Conservation (phyloP, 768 basidiomycete species). For the Phylloporus arenicola region DNA sequence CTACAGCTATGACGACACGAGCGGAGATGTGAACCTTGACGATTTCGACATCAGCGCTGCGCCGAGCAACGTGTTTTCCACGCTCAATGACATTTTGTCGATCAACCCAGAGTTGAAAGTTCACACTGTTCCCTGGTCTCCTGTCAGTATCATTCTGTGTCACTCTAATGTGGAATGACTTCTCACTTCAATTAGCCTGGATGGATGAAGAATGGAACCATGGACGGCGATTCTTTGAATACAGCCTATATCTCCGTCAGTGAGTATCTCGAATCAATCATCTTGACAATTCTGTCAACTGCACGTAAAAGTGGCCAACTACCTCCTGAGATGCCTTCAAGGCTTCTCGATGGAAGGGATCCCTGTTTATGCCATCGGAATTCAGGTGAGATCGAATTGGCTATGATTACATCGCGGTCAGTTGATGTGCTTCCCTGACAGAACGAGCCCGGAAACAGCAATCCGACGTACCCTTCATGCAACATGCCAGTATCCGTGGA, state of each 20-base stretch:
- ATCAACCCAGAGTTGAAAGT: constrained; percentile 50
- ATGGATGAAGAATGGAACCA: constrained; percentile 73
- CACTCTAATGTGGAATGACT: not conserved
- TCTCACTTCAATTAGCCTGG: constrained; percentile 44
- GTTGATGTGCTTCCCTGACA: constrained; percentile 23
- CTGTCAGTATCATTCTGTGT: constrained; percentile 38
- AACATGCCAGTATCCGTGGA: constrained; percentile 49
- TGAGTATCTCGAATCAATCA: constrained; percentile 28
- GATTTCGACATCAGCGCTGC: constrained; percentile 52
- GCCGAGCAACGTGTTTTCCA: constrained; percentile 59
- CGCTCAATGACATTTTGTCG: constrained; percentile 57
- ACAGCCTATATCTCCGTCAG: constrained; percentile 44
- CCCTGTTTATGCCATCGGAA: constrained; percentile 54
- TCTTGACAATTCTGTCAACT: not conserved
- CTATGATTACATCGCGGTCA: not conserved
- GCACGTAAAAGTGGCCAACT: constrained; percentile 51
- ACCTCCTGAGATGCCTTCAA: constrained; percentile 67
- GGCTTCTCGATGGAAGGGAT: constrained; percentile 62
- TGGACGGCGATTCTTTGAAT: constrained; percentile 60
- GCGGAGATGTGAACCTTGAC: constrained; percentile 53
- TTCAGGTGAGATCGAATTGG: constrained; percentile 34
- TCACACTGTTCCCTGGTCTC: constrained; percentile 70
- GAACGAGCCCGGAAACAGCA: constrained; percentile 50
- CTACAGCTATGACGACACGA: constrained; percentile 64
- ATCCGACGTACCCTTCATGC: constrained; percentile 66